Evolutionary conservation across 805 yeast genomes (phyloP).

Genomic region (Maudiozyma saulgeensis): DNA sequence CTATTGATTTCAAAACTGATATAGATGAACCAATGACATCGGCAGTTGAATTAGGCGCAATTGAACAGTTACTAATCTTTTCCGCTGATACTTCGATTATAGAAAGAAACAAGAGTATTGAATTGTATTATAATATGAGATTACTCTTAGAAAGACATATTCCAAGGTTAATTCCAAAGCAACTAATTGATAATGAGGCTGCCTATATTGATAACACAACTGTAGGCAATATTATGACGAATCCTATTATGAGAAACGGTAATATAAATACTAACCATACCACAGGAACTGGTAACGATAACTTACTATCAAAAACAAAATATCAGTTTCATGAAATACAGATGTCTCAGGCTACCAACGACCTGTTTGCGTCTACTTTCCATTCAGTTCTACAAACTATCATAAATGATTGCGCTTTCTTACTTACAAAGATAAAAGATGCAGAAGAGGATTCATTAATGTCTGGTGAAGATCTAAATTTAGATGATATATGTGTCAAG

Average conservation of each 20-base stretch:
- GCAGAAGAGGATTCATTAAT: slow-evolving; percentile 64
- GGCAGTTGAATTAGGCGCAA: slow-evolving; percentile 55
- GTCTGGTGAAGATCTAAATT: slow-evolving; percentile 45
- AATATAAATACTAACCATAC: neutral
- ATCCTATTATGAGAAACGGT: slow-evolving; percentile 1
- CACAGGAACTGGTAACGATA: neutral
- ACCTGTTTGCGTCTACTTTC: slow-evolving; percentile 34
- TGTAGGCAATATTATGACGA: neutral
- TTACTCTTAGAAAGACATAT: slow-evolving; percentile 55
- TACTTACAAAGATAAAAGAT: slow-evolving; percentile 58
- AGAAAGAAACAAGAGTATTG: slow-evolving; percentile 32
- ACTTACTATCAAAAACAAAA: neutral
- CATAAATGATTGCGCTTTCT: slow-evolving; percentile 54
- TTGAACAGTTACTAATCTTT: slow-evolving; percentile 55
- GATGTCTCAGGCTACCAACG: slow-evolving; percentile 19
- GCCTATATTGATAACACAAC: neutral
- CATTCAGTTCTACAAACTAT: slow-evolving; percentile 46
- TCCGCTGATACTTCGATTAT: slow-evolving; percentile 47
- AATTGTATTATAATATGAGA: slow-evolving; percentile 54
- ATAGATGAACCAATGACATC: slow-evolving; percentile 51
- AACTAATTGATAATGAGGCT: slow-evolving; percentile 37
- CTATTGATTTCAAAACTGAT: slow-evolving; percentile 44
- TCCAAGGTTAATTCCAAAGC: slow-evolving; percentile 46
- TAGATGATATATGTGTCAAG: slow-evolving; percentile 57
- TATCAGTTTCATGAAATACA: slow-evolving; percentile 7